phyloP scores from a whole-genome alignment of 163 green algal species.

The Coccomyxa subellipsoidea region DNA sequence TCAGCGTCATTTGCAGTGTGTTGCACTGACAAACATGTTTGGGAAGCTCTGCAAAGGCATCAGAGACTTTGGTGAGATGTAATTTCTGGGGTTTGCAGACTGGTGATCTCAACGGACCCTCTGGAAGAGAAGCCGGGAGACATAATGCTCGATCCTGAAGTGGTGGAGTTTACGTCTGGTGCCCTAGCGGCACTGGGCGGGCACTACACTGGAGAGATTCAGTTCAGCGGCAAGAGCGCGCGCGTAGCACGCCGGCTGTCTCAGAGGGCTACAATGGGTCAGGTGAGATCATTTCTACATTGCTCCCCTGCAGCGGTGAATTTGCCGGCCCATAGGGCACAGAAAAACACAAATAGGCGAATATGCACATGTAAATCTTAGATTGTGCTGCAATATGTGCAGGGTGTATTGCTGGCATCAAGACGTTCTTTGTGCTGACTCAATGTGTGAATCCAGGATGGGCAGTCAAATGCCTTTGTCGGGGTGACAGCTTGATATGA shows the following conservation, averaged over 20 bases:
- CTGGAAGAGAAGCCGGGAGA: background rate
- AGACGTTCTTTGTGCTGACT: too few species aligned
- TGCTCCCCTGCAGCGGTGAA: too few species aligned
- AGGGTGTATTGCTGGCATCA: too few species aligned
- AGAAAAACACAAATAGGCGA: too few species aligned
- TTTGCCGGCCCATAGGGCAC: too few species aligned
- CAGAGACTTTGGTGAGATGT: too few species aligned
- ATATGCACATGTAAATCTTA: too few species aligned
- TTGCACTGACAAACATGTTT: too few species aligned
- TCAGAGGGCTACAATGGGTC: background rate
- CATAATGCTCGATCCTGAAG: background rate
- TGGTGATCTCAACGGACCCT: constrained; percentile 3
- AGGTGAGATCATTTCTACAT: background rate
- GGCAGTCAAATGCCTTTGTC: background rate
- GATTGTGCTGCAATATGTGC: background rate
- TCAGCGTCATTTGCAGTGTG: too few species aligned
- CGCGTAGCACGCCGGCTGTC: background rate
- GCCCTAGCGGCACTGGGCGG: background rate
- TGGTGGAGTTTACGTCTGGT: background rate
- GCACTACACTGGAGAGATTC: constrained; percentile 3
- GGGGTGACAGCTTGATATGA: background rate
- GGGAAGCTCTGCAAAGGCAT: too few species aligned
- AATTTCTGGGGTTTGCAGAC: too few species aligned
- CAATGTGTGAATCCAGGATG: background rate
- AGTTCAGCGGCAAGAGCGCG: constrained; percentile 9